Base-by-base conservation (phyloP, 352 stramenopile genomes). In the Phytophthora pini region DNA sequence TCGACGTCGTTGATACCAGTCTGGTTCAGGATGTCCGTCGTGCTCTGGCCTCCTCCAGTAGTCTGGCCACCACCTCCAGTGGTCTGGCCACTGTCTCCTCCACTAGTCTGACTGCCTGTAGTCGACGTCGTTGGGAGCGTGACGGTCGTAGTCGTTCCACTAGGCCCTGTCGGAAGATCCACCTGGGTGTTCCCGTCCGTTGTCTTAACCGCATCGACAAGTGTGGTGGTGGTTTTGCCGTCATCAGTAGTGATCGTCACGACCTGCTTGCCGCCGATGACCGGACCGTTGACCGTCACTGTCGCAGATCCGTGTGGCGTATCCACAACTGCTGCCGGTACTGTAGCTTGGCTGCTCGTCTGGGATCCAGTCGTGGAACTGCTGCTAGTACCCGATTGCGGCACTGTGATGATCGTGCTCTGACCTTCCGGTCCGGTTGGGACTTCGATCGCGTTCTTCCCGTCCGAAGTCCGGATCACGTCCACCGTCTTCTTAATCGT, bases 111-210 rank as follows among this genome's bases (percentile, higher is more conserved):
- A 9, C 31, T 36, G 31, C 31, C 31, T 12, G 31, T 4, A 36
- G 31, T 55, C 15, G 36, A 17, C 11, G 44, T 54, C 34, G 43
- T 27, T 10, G 38, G 20, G 6, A 59, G 34, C 26, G 36, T 54
- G 39, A 52, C 56, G 3, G 47, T 40, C 10, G 55, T 60, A 2
- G 58, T 68, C 8, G 57, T 43, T n/a, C 69, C 68, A 1, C 59
- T 8, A 36, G 8, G 31, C 3, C 31, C 31, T 12, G 10, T 36
- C 31, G 31, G 31, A 13, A 36, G 31, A 13, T 36, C 34, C 29
- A 67, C 27, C 43, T 60, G n/a, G 0, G 29, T 59, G 29, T 62
- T 41, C 22, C 36, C 40, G 4, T 53, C 51, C 1, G 13, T 22
- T 7, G 40, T 56, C 17, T 20, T 9, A 4, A 10, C 46, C 10